Evolutionary conservation across 2,329 filamentous ascomycete genomes (phyloP).

Genomic region (Penicillium freii): DNA sequence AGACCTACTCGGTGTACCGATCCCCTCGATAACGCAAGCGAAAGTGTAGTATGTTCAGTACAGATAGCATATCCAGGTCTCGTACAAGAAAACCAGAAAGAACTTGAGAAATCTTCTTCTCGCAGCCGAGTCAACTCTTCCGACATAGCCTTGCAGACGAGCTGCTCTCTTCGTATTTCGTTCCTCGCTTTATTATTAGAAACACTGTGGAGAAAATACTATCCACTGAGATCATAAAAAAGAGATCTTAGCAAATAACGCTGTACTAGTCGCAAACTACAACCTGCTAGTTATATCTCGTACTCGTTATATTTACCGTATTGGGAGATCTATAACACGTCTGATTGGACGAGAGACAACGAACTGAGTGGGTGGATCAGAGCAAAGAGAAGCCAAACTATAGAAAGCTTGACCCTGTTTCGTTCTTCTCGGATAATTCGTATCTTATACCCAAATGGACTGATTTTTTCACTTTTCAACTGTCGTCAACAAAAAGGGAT

Average conservation of each 20-base stretch:
- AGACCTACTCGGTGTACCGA: slow-evolving; percentile 13
- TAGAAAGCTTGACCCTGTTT: not conserved
- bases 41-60: too few species aligned
- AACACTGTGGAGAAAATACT: not conserved
- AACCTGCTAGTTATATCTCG: not conserved
- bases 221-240: not conserved
- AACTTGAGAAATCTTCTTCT: not conserved
- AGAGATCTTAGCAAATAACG: not conserved
- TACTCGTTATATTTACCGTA: not conserved
- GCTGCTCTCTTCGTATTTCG: not conserved
- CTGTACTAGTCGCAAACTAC: not conserved
- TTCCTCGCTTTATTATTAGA: not conserved
- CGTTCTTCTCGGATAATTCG: not conserved
- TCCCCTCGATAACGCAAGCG: slow-evolving; percentile 23
- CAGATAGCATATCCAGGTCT: too few species aligned
- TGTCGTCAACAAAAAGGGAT: not conserved
- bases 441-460: not conserved
- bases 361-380: not conserved
- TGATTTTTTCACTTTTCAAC: not conserved
- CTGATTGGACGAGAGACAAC: not conserved
- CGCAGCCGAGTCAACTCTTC: not conserved
- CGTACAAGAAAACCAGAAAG: too few species aligned
- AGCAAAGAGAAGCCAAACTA: not conserved
- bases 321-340: not conserved
- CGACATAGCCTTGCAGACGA: not conserved